These are phyloP conservation scores for Plasmodium chabaudi DNA, from an alignment of 169 alveolate species.

Conservation along the genomic window DNA sequence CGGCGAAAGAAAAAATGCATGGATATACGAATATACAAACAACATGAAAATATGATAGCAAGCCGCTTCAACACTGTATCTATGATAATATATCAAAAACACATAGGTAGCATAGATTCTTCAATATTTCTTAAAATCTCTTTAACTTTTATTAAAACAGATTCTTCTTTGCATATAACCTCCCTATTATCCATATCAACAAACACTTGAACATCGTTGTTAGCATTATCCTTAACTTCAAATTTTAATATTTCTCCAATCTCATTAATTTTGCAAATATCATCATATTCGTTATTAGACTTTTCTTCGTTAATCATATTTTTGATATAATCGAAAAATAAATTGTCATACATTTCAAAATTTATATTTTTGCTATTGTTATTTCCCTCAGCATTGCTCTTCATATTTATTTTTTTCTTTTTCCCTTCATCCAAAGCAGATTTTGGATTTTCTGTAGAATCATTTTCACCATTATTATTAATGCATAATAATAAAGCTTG, in stretches of 20 bases:
- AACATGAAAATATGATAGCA: too few relatives aligned
- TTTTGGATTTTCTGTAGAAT: not conserved
- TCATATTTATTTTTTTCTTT: not conserved
- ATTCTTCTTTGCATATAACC: conserved; percentile 41
- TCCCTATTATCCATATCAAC: conserved; percentile 72
- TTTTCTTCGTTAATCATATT: conserved; percentile 5
- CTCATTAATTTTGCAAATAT: conserved; percentile 20
- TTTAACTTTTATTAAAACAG: conserved; percentile 39
- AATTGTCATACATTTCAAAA: conserved; percentile 4
- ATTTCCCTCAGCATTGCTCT: not conserved
- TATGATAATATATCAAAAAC: conserved; percentile 14
- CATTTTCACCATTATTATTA: not conserved
- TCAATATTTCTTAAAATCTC: conserved; percentile 68
- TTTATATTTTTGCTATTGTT: not conserved
- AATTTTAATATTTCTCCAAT: conserved; percentile 59
- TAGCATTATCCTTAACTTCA: conserved; percentile 35
- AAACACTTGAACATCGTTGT: conserved; percentile 42
- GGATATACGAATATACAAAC: too few relatives aligned
- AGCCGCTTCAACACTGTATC: too few relatives aligned
- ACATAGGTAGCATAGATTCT: conserved; percentile 66
- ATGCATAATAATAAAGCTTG: not conserved
- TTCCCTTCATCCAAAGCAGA: not conserved
- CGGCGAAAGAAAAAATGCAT: not conserved
- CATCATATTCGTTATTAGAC: not conserved
- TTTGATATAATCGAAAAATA: conserved; percentile 31